Base-by-base conservation (phyloP, 2,329 filamentous ascomycete species). In the Calonectria montana region DNA sequence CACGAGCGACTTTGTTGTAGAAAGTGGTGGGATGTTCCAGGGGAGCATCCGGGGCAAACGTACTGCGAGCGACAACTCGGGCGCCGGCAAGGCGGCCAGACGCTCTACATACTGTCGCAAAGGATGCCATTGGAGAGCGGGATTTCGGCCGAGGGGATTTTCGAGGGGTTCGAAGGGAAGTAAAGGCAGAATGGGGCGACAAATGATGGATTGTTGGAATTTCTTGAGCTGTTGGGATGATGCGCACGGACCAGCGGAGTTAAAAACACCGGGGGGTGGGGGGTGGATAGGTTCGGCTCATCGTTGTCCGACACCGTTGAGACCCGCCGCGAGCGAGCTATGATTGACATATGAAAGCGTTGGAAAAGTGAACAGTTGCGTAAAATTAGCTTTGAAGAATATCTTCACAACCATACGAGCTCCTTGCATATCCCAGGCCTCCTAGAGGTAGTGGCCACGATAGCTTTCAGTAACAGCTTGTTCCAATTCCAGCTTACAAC, bases 41-140 rank as follows among this genome's bases (percentile, higher is more conserved):
- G 39, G n/a, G 41, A 31, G n/a, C 23, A 16, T 27, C 63, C 59
- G 35, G 57, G 67, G 45, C 65, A 50, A 59, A 82, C 88, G 79
- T 84, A 93, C 91, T 88, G 89, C 92, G 87, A 78, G 86, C 82
- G 75, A 87, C 80, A 76, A 86, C 88, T 86, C 81, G 78, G 70
- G 77, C 75, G 76, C 87, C 83, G 61, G 88, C 88, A 81, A 91
- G 85, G 80, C 92, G 88, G 77, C 88, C 88, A 74, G 92, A 92
- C 76, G 91, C 83, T 80, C 91, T 91, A 83, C 89, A 92, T 81
- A 88, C 90, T 81, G 89, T 86, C 81, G 88, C 88, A 81, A 94
- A 86, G 79, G 91, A 93, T 82, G 92, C 91, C 92, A 94, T 94
- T 78, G 79, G 74, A 69, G 72, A 78, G 74, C 74, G 74, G 78